Evolutionary conservation across 2,329 filamentous ascomycete species (phyloP).

Genomic region (Aureobasidium uvarum): DNA sequence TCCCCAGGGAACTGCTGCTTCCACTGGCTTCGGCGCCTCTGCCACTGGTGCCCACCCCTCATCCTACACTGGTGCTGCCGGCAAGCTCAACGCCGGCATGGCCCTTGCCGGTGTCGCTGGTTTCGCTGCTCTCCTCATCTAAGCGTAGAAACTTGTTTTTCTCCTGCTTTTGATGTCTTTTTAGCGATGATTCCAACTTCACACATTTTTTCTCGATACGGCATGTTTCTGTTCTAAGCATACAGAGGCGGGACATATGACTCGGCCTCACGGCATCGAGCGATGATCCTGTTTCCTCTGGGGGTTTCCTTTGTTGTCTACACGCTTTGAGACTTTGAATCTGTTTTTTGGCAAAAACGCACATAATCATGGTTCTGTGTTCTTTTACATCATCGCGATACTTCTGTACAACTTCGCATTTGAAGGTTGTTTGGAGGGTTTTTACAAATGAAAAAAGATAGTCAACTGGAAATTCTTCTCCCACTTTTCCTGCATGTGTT

Average conservation of each 20-base stretch:
- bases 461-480: background rate
- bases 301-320: slow-evolving; percentile 14
- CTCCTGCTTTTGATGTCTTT: slow-evolving; percentile 18
- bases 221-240: slow-evolving; percentile 4
- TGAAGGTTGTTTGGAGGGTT: slow-evolving; percentile 12
- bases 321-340: background rate
- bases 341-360: background rate
- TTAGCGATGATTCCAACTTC: slow-evolving; percentile 7
- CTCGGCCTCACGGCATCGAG: slow-evolving; percentile 14
- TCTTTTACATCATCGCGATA: background rate
- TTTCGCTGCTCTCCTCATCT: slow-evolving; percentile 30
- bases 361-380: slow-evolving; percentile 15
- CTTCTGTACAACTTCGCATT: slow-evolving; percentile 9
- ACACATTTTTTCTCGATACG: background rate
- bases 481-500: background rate
- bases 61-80: slow-evolving; percentile 29
- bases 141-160: slow-evolving; percentile 16
- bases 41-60: slow-evolving; percentile 19
- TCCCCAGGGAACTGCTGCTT: slow-evolving; percentile 22
- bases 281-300: background rate
- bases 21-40: slow-evolving; percentile 26
- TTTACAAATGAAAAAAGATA: slow-evolving; percentile 18
- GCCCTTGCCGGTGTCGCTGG: slow-evolving; percentile 30
- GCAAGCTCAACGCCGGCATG: slow-evolving; percentile 28
- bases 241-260: background rate